Percentiles rank a stretch among this genome's conserved stretches.
Conservation (phyloP, 106 monocot genomes). For the Narthecium ossifragum region DNA sequence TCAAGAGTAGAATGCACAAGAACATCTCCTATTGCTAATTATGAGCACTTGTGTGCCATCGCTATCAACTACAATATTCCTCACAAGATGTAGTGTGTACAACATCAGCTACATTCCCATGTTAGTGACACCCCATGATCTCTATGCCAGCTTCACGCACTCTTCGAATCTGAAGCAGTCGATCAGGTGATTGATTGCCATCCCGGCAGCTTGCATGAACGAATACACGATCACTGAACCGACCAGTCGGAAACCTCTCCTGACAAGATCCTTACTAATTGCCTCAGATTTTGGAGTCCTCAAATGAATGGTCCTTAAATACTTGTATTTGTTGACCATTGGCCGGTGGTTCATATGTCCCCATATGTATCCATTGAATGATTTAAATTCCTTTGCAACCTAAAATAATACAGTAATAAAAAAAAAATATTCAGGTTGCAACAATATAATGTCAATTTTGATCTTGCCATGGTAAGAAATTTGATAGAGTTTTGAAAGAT, state of each 20-base stretch:
- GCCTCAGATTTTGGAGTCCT: slow-evolving; percentile 71
- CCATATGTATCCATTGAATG: slow-evolving; percentile 84
- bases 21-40: too few species aligned
- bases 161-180: slow-evolving; percentile 58
- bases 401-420: slow-evolving; percentile 4
- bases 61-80: too few species aligned
- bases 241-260: slow-evolving; percentile 72
- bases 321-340: slow-evolving; percentile 39
- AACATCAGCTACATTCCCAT: too few species aligned
- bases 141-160: slow-evolving; percentile 44
- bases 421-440: not conserved
- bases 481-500: not conserved
- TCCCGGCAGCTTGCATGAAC: slow-evolving; percentile 87
- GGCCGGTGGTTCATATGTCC: slow-evolving; percentile 74
- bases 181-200: slow-evolving; percentile 73
- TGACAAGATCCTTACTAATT: slow-evolving; percentile 75
- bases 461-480: too few species aligned
- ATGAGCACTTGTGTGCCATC: too few species aligned
- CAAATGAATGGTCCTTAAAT: slow-evolving; percentile 43
- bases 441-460: too few species aligned
- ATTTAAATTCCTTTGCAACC: slow-evolving; percentile 80
- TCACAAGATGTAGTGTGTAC: too few species aligned
- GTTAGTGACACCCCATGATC: slow-evolving; percentile 50
- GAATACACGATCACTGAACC: slow-evolving; percentile 81
- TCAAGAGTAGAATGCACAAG: too few species aligned